Percentiles rank a stretch among this genome's conserved stretches.
phyloP scores from a whole-genome alignment of 495 filamentous ascomycete species.

The Aspergillus campestris region DNA sequence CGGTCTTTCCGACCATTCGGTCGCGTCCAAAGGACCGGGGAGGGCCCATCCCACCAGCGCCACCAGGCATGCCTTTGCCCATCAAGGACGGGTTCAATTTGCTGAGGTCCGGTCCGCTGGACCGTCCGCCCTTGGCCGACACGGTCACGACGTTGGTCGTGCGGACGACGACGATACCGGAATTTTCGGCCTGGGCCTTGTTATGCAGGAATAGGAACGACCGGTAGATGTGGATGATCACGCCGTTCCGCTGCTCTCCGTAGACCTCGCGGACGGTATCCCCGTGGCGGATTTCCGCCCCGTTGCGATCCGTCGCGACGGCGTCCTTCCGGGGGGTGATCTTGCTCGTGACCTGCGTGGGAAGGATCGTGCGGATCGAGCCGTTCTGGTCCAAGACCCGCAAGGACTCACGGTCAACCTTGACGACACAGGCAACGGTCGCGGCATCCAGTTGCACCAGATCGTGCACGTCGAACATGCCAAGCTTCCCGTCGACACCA shows the following conservation, averaged over 20 bases:
- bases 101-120: conserved; percentile 64
- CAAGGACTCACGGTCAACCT: conserved; percentile 88
- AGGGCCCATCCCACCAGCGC: conserved; percentile 57
- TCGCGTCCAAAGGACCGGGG: conserved; percentile 73
- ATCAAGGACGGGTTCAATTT: conserved; percentile 91
- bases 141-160: conserved; percentile 78
- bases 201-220: conserved; percentile 83
- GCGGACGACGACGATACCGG: conserved; percentile 82
- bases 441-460: conserved; percentile 88
- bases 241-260: conserved; percentile 76
- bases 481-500: conserved; percentile 66
- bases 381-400: conserved; percentile 87
- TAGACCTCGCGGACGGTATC: conserved; percentile 87
- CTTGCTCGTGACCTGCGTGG: conserved; percentile 84
- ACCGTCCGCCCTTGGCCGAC: conserved; percentile 79
- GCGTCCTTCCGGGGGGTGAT: conserved; percentile 68
- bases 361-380: conserved; percentile 69
- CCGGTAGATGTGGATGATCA: conserved; percentile 85
- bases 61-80: conserved; percentile 43
- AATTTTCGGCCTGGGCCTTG: conserved; percentile 75
- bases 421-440: conserved; percentile 87
- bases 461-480: conserved; percentile 85
- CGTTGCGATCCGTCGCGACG: conserved; percentile 87
- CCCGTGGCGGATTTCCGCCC: conserved; percentile 83
- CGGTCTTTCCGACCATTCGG: conserved; percentile 81